phyloP scores from a whole-genome alignment of 495 filamentous ascomycete genomes.

The Parathielavia appendiculata region DNA sequence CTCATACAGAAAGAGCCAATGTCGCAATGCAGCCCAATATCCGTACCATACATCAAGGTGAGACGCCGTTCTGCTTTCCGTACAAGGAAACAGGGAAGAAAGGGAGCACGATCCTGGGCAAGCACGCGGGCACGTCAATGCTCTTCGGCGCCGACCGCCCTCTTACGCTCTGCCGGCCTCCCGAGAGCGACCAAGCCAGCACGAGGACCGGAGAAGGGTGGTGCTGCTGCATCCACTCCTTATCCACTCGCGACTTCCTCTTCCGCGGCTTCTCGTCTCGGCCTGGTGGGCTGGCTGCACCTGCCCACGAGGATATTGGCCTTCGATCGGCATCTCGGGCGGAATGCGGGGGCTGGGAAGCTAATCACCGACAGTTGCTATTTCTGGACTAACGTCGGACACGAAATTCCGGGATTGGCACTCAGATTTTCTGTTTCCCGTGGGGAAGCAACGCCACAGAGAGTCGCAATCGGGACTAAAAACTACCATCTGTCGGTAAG shows the following conservation, averaged over 20 bases:
- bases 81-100: neutral
- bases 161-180: neutral
- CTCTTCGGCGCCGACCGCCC: slow-evolving; percentile 5
- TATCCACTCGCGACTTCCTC: neutral
- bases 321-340: slow-evolving; percentile 32
- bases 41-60: neutral
- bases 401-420: slow-evolving; percentile 26
- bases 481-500: neutral
- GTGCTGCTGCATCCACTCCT: slow-evolving; percentile 2
- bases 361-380: slow-evolving; percentile 33
- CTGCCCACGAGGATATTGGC: slow-evolving; percentile 14
- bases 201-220: neutral
- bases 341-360: slow-evolving; percentile 33
- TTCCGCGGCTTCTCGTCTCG: slow-evolving; percentile 22
- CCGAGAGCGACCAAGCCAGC: neutral
- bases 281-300: neutral
- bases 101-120: neutral
- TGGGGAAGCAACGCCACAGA: slow-evolving; percentile 3
- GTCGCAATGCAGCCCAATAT: neutral
- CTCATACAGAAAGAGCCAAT: too few relatives aligned
- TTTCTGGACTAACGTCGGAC: slow-evolving; percentile 27
- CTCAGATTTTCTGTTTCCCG: slow-evolving; percentile 6
- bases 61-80: too few relatives aligned
- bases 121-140: slow-evolving; percentile 9
- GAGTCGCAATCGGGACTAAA: neutral